Conservation (phyloP, 495 filamentous ascomycete species). For the Aspergillus indologenus region DNA sequence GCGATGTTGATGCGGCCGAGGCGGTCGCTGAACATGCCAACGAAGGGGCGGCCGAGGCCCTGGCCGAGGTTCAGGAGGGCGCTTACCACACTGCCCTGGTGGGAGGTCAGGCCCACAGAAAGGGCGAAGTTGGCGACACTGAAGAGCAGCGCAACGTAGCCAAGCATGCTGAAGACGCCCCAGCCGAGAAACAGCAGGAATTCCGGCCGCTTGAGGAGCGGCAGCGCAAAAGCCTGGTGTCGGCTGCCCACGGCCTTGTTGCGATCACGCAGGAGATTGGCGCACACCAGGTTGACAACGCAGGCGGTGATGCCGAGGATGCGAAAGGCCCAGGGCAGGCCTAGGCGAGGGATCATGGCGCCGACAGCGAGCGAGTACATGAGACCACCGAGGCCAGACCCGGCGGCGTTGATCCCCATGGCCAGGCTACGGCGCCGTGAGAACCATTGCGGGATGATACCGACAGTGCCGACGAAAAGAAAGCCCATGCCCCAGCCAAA, state of each 20-base stretch:
- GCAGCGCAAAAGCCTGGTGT: constrained; percentile 60
- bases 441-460: constrained; percentile 80
- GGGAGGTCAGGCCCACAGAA: constrained; percentile 60
- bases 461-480: constrained; percentile 67
- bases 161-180: constrained; percentile 69
- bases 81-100: constrained; percentile 66
- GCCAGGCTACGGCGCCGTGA: constrained; percentile 63
- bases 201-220: constrained; percentile 57
- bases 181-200: constrained; percentile 65
- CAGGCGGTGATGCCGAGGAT: constrained; percentile 66
- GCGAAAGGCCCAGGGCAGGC: constrained; percentile 70
- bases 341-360: constrained; percentile 57
- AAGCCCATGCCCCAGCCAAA: constrained; percentile 78
- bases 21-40: constrained; percentile 70
- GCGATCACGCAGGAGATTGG: constrained; percentile 63
- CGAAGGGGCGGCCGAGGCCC: constrained; percentile 64
- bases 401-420: constrained; percentile 68
- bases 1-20: constrained; percentile 74
- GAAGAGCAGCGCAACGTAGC: constrained; percentile 74
- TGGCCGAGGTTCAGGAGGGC: constrained; percentile 73
- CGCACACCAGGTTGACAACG: constrained; percentile 59
- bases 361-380: constrained; percentile 51
- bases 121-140: constrained; percentile 71
- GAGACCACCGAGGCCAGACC: constrained; percentile 73
- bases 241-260: constrained; percentile 65